These are phyloP conservation scores for Colletotrichum nymphaeae DNA, from an alignment of 2,329 filamentous ascomycete genomes.

Conservation along the genomic window DNA sequence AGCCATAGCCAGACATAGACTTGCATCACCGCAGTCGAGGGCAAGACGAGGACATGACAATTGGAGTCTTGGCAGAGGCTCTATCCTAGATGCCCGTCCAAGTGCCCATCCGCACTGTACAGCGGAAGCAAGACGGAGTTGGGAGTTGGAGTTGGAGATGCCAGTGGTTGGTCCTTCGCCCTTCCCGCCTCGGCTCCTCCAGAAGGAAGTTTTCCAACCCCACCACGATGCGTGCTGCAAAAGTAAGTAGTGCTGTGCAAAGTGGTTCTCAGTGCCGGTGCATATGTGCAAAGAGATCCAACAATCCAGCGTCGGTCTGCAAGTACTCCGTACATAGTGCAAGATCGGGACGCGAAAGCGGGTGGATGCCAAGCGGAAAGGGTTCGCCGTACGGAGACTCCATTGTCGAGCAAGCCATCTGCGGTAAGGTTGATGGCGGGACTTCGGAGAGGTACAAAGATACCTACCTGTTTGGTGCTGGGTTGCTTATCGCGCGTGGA, in stretches of 20 bases:
- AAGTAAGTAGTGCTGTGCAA: not conserved
- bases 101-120: conserved; percentile 11
- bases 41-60: conserved; percentile 34
- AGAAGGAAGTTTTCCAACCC: not conserved
- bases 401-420: not conserved
- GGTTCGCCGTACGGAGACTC: not conserved
- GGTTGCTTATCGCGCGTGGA: conserved; percentile 6
- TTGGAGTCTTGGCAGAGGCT: conserved; percentile 31
- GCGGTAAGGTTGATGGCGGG: not conserved
- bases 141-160: not conserved
- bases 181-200: not conserved
- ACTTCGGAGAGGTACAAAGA: not conserved
- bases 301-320: not conserved
- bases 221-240: not conserved
- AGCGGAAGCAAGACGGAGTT: conserved; percentile 1
- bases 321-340: not conserved
- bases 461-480: not conserved
- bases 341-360: not conserved
- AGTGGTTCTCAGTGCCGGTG: not conserved
- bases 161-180: not conserved
- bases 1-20: not conserved
- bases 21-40: conserved; percentile 11
- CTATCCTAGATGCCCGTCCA: conserved; percentile 8
- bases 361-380: conserved; percentile 1
- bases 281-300: not conserved